phyloP scores from a whole-genome alignment of 176 grass and related monocot genomes.

The Tuctoria greenei region DNA sequence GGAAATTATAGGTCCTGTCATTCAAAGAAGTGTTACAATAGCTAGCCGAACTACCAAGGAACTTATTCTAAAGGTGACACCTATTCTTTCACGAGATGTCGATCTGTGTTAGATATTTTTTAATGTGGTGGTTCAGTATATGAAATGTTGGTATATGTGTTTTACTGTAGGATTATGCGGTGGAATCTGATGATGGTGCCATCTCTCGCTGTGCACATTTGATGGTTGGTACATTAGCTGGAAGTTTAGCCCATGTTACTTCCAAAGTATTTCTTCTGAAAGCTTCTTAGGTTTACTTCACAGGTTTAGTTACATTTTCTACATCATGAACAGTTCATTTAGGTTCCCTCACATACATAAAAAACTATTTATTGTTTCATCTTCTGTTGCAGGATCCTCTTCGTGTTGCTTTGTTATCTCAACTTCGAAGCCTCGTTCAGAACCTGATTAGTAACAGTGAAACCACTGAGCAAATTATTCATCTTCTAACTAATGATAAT shows the following conservation, averaged over 20 bases:
- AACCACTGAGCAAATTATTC: slow-evolving; percentile 72
- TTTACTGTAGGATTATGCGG: slow-evolving; percentile 72
- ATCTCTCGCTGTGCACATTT: slow-evolving; percentile 78
- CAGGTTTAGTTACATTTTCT: slow-evolving; percentile 14
- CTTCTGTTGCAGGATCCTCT: slow-evolving; percentile 75
- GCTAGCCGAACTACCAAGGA: slow-evolving; percentile 93
- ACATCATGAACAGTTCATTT: slow-evolving; percentile 15
- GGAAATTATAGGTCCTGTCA: slow-evolving; percentile 94
- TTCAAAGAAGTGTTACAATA: slow-evolving; percentile 97
- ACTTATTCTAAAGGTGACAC: slow-evolving; percentile 82
- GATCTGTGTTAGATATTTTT: slow-evolving; percentile 6
- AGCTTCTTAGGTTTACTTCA: background rate
- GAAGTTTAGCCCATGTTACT: slow-evolving; percentile 98
- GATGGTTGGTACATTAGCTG: slow-evolving; percentile 95
- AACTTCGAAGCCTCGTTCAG: slow-evolving; percentile 84
- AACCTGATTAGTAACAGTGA: slow-evolving; percentile 72
- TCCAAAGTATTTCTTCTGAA: slow-evolving; percentile 66
- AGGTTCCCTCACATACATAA: slow-evolving; percentile 6
- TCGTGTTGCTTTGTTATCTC: slow-evolving; percentile 71
- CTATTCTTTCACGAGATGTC: background rate
- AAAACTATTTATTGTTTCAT: slow-evolving; percentile 4
- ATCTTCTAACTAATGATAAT: slow-evolving; percentile 84
- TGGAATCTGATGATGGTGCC: slow-evolving; percentile 76
- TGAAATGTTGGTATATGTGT: slow-evolving; percentile 17
- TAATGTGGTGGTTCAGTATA: background rate